Conservation (phyloP, 2,329 filamentous ascomycete genomes). For the Penicillium nordicum region DNA sequence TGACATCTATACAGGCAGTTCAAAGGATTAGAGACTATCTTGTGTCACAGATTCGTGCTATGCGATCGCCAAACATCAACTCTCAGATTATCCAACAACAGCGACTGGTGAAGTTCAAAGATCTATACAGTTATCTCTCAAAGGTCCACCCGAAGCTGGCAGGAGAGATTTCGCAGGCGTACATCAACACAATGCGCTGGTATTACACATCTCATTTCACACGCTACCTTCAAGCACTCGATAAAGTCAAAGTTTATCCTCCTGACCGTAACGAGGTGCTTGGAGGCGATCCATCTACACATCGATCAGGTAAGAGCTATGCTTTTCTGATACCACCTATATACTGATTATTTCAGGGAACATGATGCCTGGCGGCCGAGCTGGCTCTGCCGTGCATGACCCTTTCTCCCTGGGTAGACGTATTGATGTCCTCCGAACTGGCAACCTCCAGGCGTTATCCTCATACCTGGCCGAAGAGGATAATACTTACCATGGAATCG, state of each 20-base stretch:
- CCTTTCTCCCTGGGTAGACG: constrained; percentile 85
- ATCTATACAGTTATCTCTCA: constrained; percentile 80
- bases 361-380: constrained; percentile 40
- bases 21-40: constrained; percentile 93
- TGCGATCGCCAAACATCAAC: constrained; percentile 93
- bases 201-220: constrained; percentile 92
- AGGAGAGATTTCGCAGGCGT: constrained; percentile 86
- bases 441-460: constrained; percentile 71
- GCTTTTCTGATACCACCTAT: background rate
- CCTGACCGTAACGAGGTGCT: constrained; percentile 82
- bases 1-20: constrained; percentile 58
- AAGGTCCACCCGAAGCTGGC: constrained; percentile 78
- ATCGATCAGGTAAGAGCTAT: constrained; percentile 52
- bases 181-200: constrained; percentile 98
- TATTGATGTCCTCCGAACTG: constrained; percentile 73
- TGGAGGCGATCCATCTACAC: constrained; percentile 69
- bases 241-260: constrained; percentile 76
- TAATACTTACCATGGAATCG: constrained; percentile 77
- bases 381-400: constrained; percentile 59
- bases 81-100: constrained; percentile 96
- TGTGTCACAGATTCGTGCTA: constrained; percentile 87
- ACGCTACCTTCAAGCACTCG: constrained; percentile 78
- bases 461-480: constrained; percentile 92
- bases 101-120: constrained; percentile 82
- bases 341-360: constrained; percentile 27